Evolutionary conservation across 1,139 yeast species (phyloP).

Genomic region (Geotrichum histeridarum): DNA sequence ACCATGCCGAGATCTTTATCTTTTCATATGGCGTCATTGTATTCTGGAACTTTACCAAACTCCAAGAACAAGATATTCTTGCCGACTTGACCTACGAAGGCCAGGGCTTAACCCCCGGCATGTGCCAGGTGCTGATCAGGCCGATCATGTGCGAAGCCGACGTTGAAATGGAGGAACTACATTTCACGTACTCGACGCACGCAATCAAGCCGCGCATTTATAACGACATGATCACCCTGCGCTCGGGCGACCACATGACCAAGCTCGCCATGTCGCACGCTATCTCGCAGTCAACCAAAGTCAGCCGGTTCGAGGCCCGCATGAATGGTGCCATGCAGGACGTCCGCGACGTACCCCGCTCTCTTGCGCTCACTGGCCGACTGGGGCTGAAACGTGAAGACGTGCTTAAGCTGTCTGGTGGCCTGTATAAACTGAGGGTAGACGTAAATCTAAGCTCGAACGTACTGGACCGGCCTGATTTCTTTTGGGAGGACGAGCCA

Average conservation of each 20-base stretch:
- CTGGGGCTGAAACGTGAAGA: constrained; percentile 75
- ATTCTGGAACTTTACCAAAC: constrained; percentile 92
- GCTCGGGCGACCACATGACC: constrained; percentile 88
- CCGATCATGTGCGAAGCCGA: constrained; percentile 59
- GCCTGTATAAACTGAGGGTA: constrained; percentile 79
- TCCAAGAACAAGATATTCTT: constrained; percentile 84
- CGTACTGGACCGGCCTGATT: constrained; percentile 90
- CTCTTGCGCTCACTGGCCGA: constrained; percentile 83
- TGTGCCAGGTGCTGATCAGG: constrained; percentile 49
- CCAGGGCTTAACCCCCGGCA: constrained; percentile 15
- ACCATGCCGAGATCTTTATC: constrained; percentile 87
- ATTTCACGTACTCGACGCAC: constrained; percentile 79
- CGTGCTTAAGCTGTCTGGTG: constrained; percentile 80
- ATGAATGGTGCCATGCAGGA: constrained; percentile 80
- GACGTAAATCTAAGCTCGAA: constrained; percentile 90
- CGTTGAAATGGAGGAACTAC: constrained; percentile 91
- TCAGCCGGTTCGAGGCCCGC: constrained; percentile 84
- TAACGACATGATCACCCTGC: constrained; percentile 87
- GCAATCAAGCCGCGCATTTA: constrained; percentile 83
- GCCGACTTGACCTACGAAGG: constrained; percentile 84
- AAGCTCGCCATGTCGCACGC: constrained; percentile 94
- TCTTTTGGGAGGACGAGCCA: constrained; percentile 95
- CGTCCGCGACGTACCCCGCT: constrained; percentile 81
- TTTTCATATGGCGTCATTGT: constrained; percentile 92
- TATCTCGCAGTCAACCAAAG: constrained; percentile 90